Percentiles rank a stretch among this genome's conserved stretches.
phyloP scores from a whole-genome alignment of 1,139 yeast genomes.

The Fermentozyma sake region DNA sequence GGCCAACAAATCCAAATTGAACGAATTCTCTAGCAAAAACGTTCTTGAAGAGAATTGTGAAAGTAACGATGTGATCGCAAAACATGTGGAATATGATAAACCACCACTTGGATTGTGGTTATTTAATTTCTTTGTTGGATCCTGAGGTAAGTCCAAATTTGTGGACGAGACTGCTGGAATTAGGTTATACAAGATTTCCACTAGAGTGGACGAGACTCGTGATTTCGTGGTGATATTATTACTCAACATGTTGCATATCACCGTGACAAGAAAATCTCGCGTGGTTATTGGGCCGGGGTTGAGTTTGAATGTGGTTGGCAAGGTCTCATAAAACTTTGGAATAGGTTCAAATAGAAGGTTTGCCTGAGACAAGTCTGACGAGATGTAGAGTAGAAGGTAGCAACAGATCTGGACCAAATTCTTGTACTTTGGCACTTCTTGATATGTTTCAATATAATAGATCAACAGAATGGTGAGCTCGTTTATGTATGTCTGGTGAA shows the following conservation, averaged over 20 bases:
- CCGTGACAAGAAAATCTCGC: conserved; percentile 58
- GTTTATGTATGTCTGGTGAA: conserved; percentile 46
- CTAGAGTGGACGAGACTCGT: conserved; percentile 37
- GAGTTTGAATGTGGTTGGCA: conserved; percentile 47
- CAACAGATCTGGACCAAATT: conserved; percentile 56
- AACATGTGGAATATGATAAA: conserved; percentile 57
- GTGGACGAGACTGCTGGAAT: conserved; percentile 39
- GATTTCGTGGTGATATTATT: conserved; percentile 4
- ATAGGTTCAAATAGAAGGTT: conserved; percentile 41
- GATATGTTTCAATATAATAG: conserved; percentile 53
- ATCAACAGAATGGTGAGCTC: conserved; percentile 53
- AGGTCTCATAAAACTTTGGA: conserved; percentile 32
- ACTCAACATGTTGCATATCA: conserved; percentile 38
- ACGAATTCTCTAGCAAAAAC: conserved; percentile 39
- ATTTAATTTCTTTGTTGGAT: conserved; percentile 23
- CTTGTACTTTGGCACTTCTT: conserved; percentile 24
- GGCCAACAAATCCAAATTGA: conserved; percentile 57
- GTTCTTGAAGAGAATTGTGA: conserved; percentile 36
- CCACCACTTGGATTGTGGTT: conserved; percentile 41
- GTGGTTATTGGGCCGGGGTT: conserved; percentile 41
- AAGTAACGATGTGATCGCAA: conserved; percentile 52
- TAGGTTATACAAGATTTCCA: conserved; percentile 57
- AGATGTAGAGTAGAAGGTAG: conserved; percentile 56
- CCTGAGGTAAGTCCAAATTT: conserved; percentile 16
- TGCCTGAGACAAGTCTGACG: conserved; percentile 44